Base-by-base conservation (phyloP, 1,284 basidiomycete genomes). In the Ustilago cynodontis region DNA sequence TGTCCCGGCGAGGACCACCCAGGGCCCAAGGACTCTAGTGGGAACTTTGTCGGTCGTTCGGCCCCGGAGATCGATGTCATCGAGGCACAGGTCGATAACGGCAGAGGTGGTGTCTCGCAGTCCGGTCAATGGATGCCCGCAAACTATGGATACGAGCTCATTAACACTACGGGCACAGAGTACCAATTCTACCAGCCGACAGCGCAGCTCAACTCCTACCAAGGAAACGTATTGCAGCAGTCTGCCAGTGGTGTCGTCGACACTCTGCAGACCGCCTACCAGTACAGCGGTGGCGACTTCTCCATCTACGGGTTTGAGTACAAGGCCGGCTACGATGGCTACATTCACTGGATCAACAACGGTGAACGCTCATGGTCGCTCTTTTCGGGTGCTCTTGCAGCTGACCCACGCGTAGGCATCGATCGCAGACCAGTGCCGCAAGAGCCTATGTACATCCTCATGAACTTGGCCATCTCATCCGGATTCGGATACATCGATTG, bases 1-100 rank as follows among this genome's bases (percentile, higher is more conserved):
- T 95, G 91, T 81, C 87, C 91, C 0, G 90, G 90, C 24, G 91
- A 93, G 70, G 91, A 92, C 1, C 94, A 95, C 84, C 94, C 94
- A 0, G 94, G 94, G 0, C 94, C 94, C 14, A 86, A 88, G 45
- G 88, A 88, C 39, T 59, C 86, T 0, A 89, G 91, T 76, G 93
- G 93, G 18, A 90, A 91, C 1, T 93, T 89, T 79, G 90, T 92
- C 2, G 94, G 91, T n/a, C 77, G 91, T 28, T 87, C 88, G 28
- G 89, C 89, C 0, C 91, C 91, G 13, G 91, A 92, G 82, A 91
- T 92, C 75, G 91, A 92, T 82, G 86, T 91, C 65, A 86, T 92
- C 77, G 91, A 92, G 83, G 90, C 89, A 0, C 90, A 91, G 83
- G 71, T 81, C 9, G 49, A 51, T n/a, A 47, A 41, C 13, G 60